Percentiles rank a stretch among this genome's conserved stretches.
phyloP scores from a whole-genome alignment of 2,329 filamentous ascomycete species.

The Huntiella moniliformis region DNA sequence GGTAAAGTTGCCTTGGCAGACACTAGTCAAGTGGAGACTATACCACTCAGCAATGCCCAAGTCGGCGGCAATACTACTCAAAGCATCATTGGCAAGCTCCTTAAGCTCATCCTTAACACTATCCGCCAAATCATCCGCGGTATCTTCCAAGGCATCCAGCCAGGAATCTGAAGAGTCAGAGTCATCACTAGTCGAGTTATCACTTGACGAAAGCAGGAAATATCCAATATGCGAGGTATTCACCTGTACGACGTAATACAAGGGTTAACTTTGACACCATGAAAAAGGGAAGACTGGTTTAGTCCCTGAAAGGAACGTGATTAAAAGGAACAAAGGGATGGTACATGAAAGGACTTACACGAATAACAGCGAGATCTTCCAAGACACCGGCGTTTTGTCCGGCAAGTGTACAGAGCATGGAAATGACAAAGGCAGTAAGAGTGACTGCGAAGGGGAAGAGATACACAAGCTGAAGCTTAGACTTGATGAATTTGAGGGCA shows the following conservation, averaged over 20 bases:
- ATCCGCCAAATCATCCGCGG: slow-evolving; percentile 9
- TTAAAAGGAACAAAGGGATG: background rate
- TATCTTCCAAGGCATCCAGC: slow-evolving; percentile 16
- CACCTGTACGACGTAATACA: slow-evolving; percentile 10
- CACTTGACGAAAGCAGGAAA: slow-evolving; percentile 3
- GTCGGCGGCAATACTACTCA: slow-evolving; percentile 22
- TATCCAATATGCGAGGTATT: slow-evolving; percentile 8
- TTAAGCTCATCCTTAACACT: slow-evolving; percentile 15
- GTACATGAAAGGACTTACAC: slow-evolving; percentile 18
- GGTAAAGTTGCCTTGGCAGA: slow-evolving; percentile 27
- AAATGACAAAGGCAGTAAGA: slow-evolving; percentile 22
- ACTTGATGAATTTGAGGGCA: slow-evolving; percentile 5
- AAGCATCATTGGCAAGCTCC: slow-evolving; percentile 21
- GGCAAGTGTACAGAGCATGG: slow-evolving; percentile 23
- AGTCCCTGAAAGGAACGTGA: background rate
- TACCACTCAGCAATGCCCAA: slow-evolving; percentile 33
- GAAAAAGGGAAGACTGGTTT: background rate
- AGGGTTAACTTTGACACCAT: background rate
- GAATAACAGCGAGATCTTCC: slow-evolving; percentile 24
- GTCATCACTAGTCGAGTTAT: slow-evolving; percentile 14
- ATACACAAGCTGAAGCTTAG: slow-evolving; percentile 16
- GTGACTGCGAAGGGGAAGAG: slow-evolving; percentile 21
- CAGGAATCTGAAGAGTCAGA: slow-evolving; percentile 15
- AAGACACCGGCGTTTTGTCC: slow-evolving; percentile 24
- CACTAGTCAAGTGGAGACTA: slow-evolving; percentile 29